These are phyloP conservation scores for Rhizopus microsporus DNA, from an alignment of 371 early-diverging fungal genomes.

Conservation along the genomic window DNA sequence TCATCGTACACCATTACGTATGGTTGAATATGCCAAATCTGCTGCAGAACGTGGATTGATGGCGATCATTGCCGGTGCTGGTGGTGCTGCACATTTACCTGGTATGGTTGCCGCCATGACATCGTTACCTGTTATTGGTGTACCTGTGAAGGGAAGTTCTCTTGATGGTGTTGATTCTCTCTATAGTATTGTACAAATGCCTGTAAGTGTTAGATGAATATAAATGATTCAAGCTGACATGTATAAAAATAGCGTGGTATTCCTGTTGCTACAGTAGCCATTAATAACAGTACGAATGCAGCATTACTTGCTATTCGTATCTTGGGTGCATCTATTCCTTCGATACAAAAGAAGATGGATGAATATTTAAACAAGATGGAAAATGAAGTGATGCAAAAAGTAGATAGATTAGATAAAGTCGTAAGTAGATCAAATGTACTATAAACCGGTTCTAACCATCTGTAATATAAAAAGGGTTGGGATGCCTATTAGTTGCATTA, in stretches of 20 bases:
- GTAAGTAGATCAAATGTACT: conserved; percentile 24
- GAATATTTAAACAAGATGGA: conserved; percentile 81
- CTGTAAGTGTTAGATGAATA: conserved; percentile 57
- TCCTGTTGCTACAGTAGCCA: conserved; percentile 97
- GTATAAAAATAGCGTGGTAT: conserved; percentile 77
- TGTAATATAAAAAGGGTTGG: no score
- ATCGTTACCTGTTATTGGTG: conserved; percentile 95
- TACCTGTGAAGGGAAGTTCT: conserved; percentile 90
- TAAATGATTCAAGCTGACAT: neutral
- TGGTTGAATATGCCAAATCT: conserved; percentile 87
- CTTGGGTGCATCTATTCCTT: conserved; percentile 77
- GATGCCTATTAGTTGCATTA: no score
- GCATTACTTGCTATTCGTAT: conserved; percentile 94
- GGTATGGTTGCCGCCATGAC: conserved; percentile 98
- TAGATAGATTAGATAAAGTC: conserved; percentile 69
- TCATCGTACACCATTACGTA: conserved; percentile 92
- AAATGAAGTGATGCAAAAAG: conserved; percentile 82
- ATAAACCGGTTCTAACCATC: no score
- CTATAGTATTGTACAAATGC: conserved; percentile 98
- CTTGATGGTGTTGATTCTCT: conserved; percentile 96
- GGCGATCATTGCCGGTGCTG: conserved; percentile 96
- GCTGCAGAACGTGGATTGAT: conserved; percentile 90
- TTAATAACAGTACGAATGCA: conserved; percentile 95
- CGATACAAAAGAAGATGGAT: conserved; percentile 75
- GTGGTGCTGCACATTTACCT: conserved; percentile 97